Conservation (phyloP, 2,329 filamentous ascomycete genomes). For the Pyricularia pennisetigena region DNA sequence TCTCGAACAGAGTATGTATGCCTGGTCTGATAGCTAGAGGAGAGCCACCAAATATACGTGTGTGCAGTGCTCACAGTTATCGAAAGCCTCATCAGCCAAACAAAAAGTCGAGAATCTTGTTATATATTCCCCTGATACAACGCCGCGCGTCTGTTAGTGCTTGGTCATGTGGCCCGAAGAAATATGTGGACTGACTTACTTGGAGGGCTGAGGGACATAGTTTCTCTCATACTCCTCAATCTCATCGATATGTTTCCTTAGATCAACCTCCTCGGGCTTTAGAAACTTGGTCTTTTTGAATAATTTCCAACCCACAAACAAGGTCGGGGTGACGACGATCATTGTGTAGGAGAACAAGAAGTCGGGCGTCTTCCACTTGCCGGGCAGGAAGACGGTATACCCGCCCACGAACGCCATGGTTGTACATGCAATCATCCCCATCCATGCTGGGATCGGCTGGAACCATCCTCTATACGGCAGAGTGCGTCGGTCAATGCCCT, state of each 20-base stretch:
- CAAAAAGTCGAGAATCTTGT: background rate
- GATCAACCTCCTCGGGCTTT: conserved; percentile 47
- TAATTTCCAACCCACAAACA: conserved; percentile 60
- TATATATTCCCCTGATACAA: background rate
- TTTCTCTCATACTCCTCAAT: conserved; percentile 32
- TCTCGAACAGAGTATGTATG: too few species aligned
- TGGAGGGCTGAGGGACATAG: conserved; percentile 12
- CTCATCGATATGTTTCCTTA: conserved; percentile 51
- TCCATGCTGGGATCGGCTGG: conserved; percentile 41
- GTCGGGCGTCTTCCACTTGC: conserved; percentile 18
- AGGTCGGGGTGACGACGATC: conserved; percentile 20
- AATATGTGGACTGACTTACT: background rate
- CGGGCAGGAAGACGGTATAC: conserved; percentile 33
- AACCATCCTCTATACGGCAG: conserved; percentile 40
- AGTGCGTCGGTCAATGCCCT: conserved; percentile 27
- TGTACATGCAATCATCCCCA: conserved; percentile 32
- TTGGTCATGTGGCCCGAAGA: background rate
- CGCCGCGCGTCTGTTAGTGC: background rate
- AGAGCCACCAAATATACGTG: too few species aligned
- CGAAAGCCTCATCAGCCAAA: background rate
- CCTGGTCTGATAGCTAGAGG: too few species aligned
- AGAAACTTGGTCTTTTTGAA: conserved; percentile 49
- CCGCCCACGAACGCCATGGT: conserved; percentile 48
- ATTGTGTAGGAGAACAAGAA: conserved; percentile 23
- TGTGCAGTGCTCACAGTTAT: too few species aligned